Percentiles rank a stretch among this genome's conserved stretches.
Evolutionary conservation across 2,329 filamentous ascomycete species (phyloP).

Genomic region (Aspergillus sp.): DNA sequence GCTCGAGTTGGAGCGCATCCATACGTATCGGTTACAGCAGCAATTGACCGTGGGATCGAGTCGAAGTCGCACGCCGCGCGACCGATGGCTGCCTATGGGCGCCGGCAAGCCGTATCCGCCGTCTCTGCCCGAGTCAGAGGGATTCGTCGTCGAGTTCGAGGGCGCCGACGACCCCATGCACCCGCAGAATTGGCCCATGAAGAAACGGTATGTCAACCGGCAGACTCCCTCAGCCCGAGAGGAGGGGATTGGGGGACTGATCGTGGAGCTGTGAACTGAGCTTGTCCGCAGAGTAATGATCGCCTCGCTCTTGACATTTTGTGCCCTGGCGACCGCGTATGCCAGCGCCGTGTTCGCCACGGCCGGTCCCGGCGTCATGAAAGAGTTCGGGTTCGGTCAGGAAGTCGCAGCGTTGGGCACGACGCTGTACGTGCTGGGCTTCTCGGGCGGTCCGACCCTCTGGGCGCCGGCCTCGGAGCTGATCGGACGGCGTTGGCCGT

Average conservation of each 20-base stretch:
- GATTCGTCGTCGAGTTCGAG: conserved; percentile 57
- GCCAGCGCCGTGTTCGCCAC: conserved; percentile 64
- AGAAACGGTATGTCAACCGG: conserved; percentile 37
- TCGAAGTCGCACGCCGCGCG: conserved; percentile 15
- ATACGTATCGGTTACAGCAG: conserved; percentile 19
- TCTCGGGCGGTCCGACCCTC: conserved; percentile 58
- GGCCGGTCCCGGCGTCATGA: conserved; percentile 56
- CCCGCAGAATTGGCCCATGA: conserved; percentile 52
- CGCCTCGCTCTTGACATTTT: conserved; percentile 17
- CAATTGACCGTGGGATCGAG: conserved; percentile 18
- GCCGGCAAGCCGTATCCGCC: conserved; percentile 52
- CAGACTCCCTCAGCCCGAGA: no score
- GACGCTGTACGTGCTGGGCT: conserved; percentile 49
- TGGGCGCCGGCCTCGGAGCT: conserved; percentile 63
- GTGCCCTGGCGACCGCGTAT: conserved; percentile 46
- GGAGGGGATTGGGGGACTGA: background rate
- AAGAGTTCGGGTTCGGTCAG: conserved; percentile 43
- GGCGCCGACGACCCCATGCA: conserved; percentile 51
- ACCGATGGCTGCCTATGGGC: conserved; percentile 24
- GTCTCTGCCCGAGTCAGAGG: conserved; percentile 49
- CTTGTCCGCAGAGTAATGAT: conserved; percentile 14
- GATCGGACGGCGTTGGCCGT: conserved; percentile 55
- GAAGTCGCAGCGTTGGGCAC: conserved; percentile 46
- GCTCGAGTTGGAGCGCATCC: conserved; percentile 17
- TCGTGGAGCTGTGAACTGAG: background rate